Evolutionary conservation across 805 yeast species (phyloP).

Genomic region (Teunomyces lycoperdinae): DNA sequence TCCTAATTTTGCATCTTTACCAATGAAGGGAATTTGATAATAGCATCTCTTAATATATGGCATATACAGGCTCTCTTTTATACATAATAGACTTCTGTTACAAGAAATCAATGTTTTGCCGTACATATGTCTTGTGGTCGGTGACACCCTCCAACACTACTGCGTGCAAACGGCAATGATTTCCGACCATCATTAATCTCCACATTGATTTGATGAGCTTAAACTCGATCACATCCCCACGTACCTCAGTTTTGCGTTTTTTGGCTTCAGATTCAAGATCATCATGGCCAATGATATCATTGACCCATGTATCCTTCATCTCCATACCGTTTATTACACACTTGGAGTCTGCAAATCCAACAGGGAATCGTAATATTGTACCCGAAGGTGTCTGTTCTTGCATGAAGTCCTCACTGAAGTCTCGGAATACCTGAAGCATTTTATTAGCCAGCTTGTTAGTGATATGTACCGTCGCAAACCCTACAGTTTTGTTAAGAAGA

Average conservation of each 20-base stretch:
- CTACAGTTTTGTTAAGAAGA: slow-evolving; percentile 25
- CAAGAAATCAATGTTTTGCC: slow-evolving; percentile 15
- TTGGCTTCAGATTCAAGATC: slow-evolving; percentile 7
- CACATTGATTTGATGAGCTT: slow-evolving; percentile 43
- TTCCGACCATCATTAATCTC: slow-evolving; percentile 29
- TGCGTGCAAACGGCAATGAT: slow-evolving; percentile 23
- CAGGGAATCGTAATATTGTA: slow-evolving; percentile 18
- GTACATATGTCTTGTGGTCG: slow-evolving; percentile 18
- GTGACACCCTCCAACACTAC: slow-evolving; percentile 30
- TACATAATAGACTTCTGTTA: slow-evolving; percentile 3
- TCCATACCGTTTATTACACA: slow-evolving; percentile 33
- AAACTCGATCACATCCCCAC: slow-evolving; percentile 43
- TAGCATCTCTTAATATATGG: neutral
- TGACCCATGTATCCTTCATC: slow-evolving; percentile 33
- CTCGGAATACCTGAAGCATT: slow-evolving; percentile 24
- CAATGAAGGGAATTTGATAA: too few species aligned
- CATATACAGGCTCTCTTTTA: neutral
- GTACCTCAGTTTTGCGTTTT: slow-evolving; percentile 9
- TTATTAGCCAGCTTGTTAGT: slow-evolving; percentile 21
- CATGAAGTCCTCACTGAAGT: slow-evolving; percentile 14
- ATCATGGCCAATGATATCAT: slow-evolving; percentile 21
- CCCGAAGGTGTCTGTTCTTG: slow-evolving; percentile 14
- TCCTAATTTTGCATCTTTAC: too few species aligned
- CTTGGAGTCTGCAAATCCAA: slow-evolving; percentile 26
- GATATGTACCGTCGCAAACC: slow-evolving; percentile 24